A percentile compares a stretch with the other conserved stretches of the same genome.
Conservation (phyloP, 495 filamentous ascomycete genomes). For the Hypoxylon subgilvum region DNA sequence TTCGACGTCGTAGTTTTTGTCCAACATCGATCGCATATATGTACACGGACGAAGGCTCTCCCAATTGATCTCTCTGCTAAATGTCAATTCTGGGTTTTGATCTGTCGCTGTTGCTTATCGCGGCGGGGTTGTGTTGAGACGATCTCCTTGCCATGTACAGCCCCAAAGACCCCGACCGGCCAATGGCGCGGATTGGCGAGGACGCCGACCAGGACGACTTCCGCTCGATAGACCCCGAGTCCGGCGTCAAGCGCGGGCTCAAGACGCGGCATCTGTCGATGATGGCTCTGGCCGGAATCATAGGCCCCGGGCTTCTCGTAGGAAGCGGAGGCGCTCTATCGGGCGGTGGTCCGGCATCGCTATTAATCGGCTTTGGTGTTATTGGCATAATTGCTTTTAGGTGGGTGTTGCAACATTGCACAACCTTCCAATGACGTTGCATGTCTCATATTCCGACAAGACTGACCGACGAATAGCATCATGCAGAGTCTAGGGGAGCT, state of each 20-base stretch:
- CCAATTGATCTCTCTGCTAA: too few relatives aligned
- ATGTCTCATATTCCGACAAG: not conserved
- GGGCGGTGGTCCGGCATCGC: slow-evolving; percentile 65
- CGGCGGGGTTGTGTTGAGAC: not conserved
- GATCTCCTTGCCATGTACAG: slow-evolving; percentile 9
- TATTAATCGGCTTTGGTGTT: slow-evolving; percentile 69
- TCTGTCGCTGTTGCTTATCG: not conserved
- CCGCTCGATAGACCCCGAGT: slow-evolving; percentile 52
- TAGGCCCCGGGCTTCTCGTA: slow-evolving; percentile 60
- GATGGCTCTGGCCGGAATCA: slow-evolving; percentile 70
- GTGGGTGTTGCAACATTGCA: slow-evolving; percentile 26
- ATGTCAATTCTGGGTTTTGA: not conserved
- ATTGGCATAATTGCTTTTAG: slow-evolving; percentile 70
- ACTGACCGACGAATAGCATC: slow-evolving; percentile 39
- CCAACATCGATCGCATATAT: too few relatives aligned
- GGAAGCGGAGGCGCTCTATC: slow-evolving; percentile 67
- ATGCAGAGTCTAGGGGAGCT: slow-evolving; percentile 73
- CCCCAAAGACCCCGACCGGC: slow-evolving; percentile 20
- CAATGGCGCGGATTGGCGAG: slow-evolving; percentile 1
- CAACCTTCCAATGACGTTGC: slow-evolving; percentile 7
- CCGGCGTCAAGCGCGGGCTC: slow-evolving; percentile 60
- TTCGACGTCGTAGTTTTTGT: not conserved
- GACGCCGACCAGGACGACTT: slow-evolving; percentile 46
- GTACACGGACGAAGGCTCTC: too few relatives aligned
- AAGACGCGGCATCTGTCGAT: slow-evolving; percentile 74